These are phyloP conservation scores for Candida insectalens DNA, from an alignment of 805 yeast genomes.

Conservation along the genomic window DNA sequence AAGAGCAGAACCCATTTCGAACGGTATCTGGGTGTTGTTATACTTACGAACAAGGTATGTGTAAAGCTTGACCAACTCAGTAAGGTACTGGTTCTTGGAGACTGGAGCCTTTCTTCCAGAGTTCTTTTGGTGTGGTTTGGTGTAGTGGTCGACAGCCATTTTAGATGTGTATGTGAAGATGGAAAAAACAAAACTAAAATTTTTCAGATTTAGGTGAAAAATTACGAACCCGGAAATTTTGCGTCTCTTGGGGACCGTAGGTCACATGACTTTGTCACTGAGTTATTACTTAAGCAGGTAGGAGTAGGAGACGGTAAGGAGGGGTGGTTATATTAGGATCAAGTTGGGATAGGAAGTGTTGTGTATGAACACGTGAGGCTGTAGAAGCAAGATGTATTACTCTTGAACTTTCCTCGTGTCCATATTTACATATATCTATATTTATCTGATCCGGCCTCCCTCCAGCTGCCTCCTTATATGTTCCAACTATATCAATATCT, in stretches of 20 bases:
- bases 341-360: no score
- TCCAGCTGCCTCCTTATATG: no score
- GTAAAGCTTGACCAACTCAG: conserved; percentile 95
- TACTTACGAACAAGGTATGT: conserved; percentile 99
- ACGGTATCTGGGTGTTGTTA: no score
- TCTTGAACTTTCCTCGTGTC: no score
- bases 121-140: conserved; percentile 91
- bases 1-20: no score
- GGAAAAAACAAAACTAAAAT: not conserved
- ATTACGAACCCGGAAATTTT: not conserved
- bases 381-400: no score
- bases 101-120: conserved; percentile 99
- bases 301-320: not conserved
- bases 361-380: no score
- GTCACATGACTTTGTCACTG: not conserved
- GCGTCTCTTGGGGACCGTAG: not conserved
- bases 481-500: no score
- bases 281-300: not conserved
- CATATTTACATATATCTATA: no score
- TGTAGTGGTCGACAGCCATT: conserved; percentile 97
- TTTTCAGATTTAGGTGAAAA: not conserved
- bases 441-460: no score
- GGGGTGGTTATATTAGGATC: no score
- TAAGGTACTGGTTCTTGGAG: conserved; percentile 98
- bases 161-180: conserved; percentile 14